Percentiles rank a stretch among this genome's conserved stretches.
These are phyloP conservation scores for Barbatosphaeria neglecta DNA, from an alignment of 495 filamentous ascomycete genomes.

Conservation along the genomic window DNA sequence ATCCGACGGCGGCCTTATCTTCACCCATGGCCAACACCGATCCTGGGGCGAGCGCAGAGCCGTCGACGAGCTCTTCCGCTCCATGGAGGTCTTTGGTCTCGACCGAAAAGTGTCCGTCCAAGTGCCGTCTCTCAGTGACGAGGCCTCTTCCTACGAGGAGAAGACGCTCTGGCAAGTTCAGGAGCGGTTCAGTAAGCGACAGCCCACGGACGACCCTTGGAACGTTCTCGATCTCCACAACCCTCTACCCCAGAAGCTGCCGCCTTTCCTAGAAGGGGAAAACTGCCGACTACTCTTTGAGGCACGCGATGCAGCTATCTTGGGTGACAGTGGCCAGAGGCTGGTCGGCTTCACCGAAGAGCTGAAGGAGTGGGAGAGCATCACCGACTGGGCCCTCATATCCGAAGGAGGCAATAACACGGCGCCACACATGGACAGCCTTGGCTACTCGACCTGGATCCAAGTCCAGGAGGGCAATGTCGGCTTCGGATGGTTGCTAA, in stretches of 20 bases:
- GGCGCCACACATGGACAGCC: conserved; percentile 6
- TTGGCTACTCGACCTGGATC: conserved; percentile 6
- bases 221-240: background rate
- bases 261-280: conserved; percentile 4
- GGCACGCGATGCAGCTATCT: background rate
- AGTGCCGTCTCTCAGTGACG: background rate
- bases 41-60: background rate
- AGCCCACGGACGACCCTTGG: background rate
- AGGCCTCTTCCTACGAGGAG: background rate
- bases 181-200: background rate
- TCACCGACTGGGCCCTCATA: conserved; percentile 5
- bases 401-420: conserved; percentile 10
- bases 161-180: background rate
- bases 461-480: conserved; percentile 11
- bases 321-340: conserved; percentile 4
- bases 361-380: conserved; percentile 6
- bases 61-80: background rate
- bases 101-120: background rate
- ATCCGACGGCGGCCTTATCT: background rate
- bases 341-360: background rate
- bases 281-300: conserved; percentile 5
- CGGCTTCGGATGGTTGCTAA: conserved; percentile 13
- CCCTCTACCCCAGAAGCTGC: conserved; percentile 4
- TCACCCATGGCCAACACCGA: background rate
- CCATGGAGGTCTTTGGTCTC: background rate